These are phyloP conservation scores for Rhizomucor miehei DNA, from an alignment of 371 early-diverging fungal genomes.

Conservation along the genomic window DNA sequence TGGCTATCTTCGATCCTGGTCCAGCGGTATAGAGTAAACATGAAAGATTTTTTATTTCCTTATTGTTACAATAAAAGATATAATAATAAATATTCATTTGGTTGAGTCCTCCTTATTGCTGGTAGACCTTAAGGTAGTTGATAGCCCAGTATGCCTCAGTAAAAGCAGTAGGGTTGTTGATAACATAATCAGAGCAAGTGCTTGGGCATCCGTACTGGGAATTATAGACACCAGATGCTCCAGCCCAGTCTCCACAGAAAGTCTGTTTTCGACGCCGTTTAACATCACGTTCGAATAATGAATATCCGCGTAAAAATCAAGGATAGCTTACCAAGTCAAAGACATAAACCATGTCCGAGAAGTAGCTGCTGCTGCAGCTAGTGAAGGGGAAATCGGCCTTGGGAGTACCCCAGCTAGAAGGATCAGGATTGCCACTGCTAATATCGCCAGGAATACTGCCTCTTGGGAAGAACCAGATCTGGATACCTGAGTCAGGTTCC, in stretches of 20 bases:
- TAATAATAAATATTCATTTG: too few relatives aligned
- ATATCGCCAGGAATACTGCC: constrained; percentile 30
- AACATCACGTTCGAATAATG: too few relatives aligned
- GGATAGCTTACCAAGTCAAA: constrained; percentile 2
- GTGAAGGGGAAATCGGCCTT: constrained; percentile 19
- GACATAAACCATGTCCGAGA: constrained; percentile 7
- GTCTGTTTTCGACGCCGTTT: background rate
- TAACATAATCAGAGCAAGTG: constrained; percentile 11
- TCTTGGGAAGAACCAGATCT: constrained; percentile 35
- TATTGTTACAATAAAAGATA: too few relatives aligned
- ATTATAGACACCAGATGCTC: background rate
- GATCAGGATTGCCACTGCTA: constrained; percentile 13
- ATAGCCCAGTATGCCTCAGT: constrained; percentile 17
- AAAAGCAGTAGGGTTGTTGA: constrained; percentile 11
- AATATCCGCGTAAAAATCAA: too few relatives aligned
- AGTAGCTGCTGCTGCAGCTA: constrained; percentile 5
- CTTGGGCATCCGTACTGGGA: constrained; percentile 7
- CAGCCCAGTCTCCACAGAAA: constrained; percentile 22
- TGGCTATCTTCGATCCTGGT: too few relatives aligned
- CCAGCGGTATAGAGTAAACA: too few relatives aligned
- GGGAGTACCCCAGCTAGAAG: constrained; percentile 25
- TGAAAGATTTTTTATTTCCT: too few relatives aligned
- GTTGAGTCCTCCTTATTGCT: too few relatives aligned
- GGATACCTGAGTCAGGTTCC: constrained; percentile 20
- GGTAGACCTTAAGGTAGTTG: background rate